Base-by-base conservation (phyloP, 139 green algal species). In the Coelastrella sp. region DNA sequence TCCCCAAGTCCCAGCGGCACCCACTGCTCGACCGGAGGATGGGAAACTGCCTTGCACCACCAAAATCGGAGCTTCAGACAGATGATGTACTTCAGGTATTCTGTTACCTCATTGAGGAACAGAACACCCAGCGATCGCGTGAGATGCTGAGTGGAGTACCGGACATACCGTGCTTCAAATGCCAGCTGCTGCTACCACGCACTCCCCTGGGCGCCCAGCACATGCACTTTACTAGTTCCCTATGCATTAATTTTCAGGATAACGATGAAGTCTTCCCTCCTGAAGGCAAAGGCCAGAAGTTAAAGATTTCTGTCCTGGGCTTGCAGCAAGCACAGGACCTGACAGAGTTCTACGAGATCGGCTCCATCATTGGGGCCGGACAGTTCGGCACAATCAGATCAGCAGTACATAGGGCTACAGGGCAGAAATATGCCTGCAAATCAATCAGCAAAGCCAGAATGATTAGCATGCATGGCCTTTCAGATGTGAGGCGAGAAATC, bases 401-500 rank as follows among this genome's bases (percentile, higher is more conserved):
- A 3, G 87, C 88, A 5, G 79, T 83, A 0, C 81, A 91, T 30
- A 92, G 90, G 69, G 50, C 57, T 5, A 92, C 85, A 0, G 67
- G 68, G 13, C 15, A 75, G 25, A 62, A 71, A 60, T 84, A 27
- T 41, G 77, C 77, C 5, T 84, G 77, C 77, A 84, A 84, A 40
- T 75, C 77, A 37, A 84, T 84, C 59, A 35, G 35, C 40, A 84
- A 84, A n/a, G 57, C 11, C 27, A 50, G 60, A 27, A 19, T 84
- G 11, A 11, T 13, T 7, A 21, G 38, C 37, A 35, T 51, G n/a
- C 21, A 75, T 30, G 11, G 32, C 48, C 30, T 13, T 19, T 38
- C 66, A 25, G n/a, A 27, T 37, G 69, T 99, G 51, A 86, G 90
- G 84, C 91, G 94, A 0, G 97, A 99, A 88, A 94, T 99, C 64